Conservation (phyloP, 352 stramenopile genomes). For the Phytophthora sojae region DNA sequence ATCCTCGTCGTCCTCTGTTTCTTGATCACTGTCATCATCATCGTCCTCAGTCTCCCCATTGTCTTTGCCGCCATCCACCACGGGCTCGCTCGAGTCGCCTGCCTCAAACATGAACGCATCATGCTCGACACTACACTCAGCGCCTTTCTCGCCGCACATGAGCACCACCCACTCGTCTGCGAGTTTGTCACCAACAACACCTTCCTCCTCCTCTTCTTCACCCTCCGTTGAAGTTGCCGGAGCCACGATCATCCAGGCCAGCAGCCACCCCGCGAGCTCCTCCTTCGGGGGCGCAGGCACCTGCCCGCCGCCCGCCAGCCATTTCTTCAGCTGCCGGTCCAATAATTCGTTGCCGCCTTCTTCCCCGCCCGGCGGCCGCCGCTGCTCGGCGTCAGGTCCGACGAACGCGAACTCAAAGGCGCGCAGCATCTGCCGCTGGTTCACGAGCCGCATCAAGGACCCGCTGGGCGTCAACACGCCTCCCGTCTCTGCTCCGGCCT, state of each 20-base stretch:
- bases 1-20: slow-evolving; percentile 28
- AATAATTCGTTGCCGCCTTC: slow-evolving; percentile 22
- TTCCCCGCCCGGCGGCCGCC: slow-evolving; percentile 15
- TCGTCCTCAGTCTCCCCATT: neutral
- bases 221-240: neutral
- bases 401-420: slow-evolving; percentile 50
- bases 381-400: neutral
- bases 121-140: slow-evolving; percentile 7
- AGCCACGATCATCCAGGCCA: slow-evolving; percentile 52
- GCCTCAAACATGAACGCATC: slow-evolving; percentile 6
- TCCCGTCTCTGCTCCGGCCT: slow-evolving; percentile 7
- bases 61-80: slow-evolving; percentile 2
- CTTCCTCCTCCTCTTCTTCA: neutral
- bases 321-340: slow-evolving; percentile 34
- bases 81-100: slow-evolving; percentile 13
- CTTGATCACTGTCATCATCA: slow-evolving; percentile 13
- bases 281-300: slow-evolving; percentile 46
- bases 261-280: slow-evolving; percentile 64
- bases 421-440: slow-evolving; percentile 56
- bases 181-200: slow-evolving; percentile 4
- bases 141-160: slow-evolving; percentile 36
- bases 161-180: slow-evolving; percentile 31
- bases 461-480: slow-evolving; percentile 6
- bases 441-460: slow-evolving; percentile 40
- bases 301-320: slow-evolving; percentile 37